Conservation (phyloP, 148 eudicot genomes). For the Dysphania ambrosioides region DNA sequence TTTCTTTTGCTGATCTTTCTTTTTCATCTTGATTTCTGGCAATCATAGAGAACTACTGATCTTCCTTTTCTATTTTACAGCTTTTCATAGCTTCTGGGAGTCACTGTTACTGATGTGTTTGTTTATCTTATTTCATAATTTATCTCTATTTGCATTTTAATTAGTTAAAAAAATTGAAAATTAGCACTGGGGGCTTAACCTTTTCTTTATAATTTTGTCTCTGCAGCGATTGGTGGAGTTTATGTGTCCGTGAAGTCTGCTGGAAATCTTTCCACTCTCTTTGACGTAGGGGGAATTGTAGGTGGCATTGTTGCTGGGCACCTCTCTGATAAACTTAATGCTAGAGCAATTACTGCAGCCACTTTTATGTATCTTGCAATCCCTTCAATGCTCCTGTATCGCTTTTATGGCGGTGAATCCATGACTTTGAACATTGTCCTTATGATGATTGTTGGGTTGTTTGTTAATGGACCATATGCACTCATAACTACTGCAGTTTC, state of each 20-base stretch:
- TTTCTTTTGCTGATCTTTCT: too few species aligned
- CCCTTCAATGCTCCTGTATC: conserved; percentile 76
- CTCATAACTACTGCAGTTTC: conserved; percentile 98
- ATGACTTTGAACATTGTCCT: conserved; percentile 64
- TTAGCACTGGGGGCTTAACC: not conserved
- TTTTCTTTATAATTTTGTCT: conserved; percentile 15
- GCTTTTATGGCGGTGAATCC: conserved; percentile 65
- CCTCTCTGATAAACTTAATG: conserved; percentile 79
- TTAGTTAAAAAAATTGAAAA: not conserved
- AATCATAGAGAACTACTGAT: too few species aligned
- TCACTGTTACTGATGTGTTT: too few species aligned
- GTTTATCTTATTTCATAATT: too few species aligned
- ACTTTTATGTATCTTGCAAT: conserved; percentile 82
- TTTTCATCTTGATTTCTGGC: too few species aligned
- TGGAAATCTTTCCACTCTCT: conserved; percentile 90
- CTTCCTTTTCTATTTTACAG: too few species aligned
- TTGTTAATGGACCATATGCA: conserved; percentile 91
- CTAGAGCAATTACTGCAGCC: conserved; percentile 90
- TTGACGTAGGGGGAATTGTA: conserved; percentile 90
- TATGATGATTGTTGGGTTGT: conserved; percentile 84
- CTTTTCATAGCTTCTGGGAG: too few species aligned
- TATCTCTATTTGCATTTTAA: too few species aligned
- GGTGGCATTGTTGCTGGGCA: conserved; percentile 93
- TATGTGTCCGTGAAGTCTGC: conserved; percentile 82
- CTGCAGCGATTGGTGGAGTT: conserved; percentile 82